A percentile compares a stretch with the other conserved stretches of the same genome.
Evolutionary conservation across 164 flowering plant species (phyloP).

Genomic region (Cinnamomum micranthum): DNA sequence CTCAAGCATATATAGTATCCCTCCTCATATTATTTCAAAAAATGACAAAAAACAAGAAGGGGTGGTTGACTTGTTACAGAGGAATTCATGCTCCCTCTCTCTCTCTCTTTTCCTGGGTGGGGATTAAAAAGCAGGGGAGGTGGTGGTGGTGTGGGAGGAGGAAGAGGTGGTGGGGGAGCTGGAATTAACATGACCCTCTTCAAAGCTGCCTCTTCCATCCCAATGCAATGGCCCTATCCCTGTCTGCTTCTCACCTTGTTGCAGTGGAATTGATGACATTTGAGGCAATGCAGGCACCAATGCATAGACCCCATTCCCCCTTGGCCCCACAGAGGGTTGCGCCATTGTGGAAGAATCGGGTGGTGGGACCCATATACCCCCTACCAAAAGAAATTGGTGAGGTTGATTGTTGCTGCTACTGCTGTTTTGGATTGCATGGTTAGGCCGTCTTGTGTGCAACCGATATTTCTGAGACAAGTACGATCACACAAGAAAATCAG

Average conservation of each 20-base stretch:
- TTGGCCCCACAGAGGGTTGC: conserved; percentile 6
- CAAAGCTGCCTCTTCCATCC: conserved; percentile 20
- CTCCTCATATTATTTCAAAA: background rate
- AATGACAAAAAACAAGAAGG: no score
- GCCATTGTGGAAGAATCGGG: conserved; percentile 38
- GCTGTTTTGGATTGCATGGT: conserved; percentile 17
- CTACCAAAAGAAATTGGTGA: conserved; percentile 66
- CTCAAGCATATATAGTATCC: background rate
- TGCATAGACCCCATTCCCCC: conserved; percentile 30
- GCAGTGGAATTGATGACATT: background rate
- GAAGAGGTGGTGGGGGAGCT: conserved; percentile 52
- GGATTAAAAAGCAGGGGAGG: conserved; percentile 5
- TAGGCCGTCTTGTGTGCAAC: conserved; percentile 64
- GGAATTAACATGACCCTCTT: conserved; percentile 12
- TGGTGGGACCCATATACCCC: conserved; percentile 78
- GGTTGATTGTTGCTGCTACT: conserved; percentile 30
- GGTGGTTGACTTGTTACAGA: background rate
- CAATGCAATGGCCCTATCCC: conserved; percentile 1
- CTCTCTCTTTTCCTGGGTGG: background rate
- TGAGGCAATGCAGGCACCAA: conserved; percentile 31
- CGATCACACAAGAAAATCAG: background rate
- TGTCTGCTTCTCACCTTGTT: conserved; percentile 12
- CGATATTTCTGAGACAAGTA: conserved; percentile 56
- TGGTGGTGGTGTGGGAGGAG: conserved; percentile 21
- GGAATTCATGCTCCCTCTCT: background rate